phyloP scores from a whole-genome alignment of 768 basidiomycete species.

The Lactarius akahatsu region DNA sequence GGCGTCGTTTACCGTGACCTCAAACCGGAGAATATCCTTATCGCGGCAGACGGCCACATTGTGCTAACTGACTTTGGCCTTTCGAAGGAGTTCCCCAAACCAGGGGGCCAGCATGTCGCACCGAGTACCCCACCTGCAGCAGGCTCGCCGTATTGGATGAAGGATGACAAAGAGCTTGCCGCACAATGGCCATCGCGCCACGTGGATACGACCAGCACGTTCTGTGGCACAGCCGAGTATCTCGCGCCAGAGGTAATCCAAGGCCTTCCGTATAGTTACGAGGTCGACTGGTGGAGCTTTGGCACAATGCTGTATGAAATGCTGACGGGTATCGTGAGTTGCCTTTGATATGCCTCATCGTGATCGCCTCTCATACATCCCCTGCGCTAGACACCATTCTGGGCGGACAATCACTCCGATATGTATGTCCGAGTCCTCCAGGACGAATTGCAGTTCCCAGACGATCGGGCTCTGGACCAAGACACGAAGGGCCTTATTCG shows the following conservation, averaged over 20 bases:
- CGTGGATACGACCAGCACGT: slow-evolving; percentile 75
- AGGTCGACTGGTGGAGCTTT: slow-evolving; percentile 98
- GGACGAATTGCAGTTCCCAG: slow-evolving; percentile 86
- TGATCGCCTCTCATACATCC: slow-evolving; percentile 7
- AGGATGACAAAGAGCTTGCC: slow-evolving; percentile 54
- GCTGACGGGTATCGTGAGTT: slow-evolving; percentile 89
- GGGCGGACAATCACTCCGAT: slow-evolving; percentile 89
- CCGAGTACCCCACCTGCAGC: slow-evolving; percentile 50
- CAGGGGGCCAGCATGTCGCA: slow-evolving; percentile 34
- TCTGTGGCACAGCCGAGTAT: slow-evolving; percentile 96
- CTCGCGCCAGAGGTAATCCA: slow-evolving; percentile 96
- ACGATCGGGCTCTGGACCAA: slow-evolving; percentile 88
- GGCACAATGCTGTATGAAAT: slow-evolving; percentile 98
- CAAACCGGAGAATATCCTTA: slow-evolving; percentile 96
- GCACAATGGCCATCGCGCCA: slow-evolving; percentile 56
- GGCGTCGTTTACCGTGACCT: slow-evolving; percentile 98
- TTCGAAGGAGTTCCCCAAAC: slow-evolving; percentile 84
- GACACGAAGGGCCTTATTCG: slow-evolving; percentile 95
- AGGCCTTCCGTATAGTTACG: slow-evolving; percentile 85
- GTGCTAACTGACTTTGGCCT: slow-evolving; percentile 97
- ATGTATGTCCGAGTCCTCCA: slow-evolving; percentile 94
- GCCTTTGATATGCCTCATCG: slow-evolving; percentile 22
- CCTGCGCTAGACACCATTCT: slow-evolving; percentile 74
- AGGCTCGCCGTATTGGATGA: slow-evolving; percentile 80
- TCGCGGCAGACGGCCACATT: slow-evolving; percentile 92